Percentiles rank a stretch among this genome's conserved stretches.
Conservation (phyloP, 129 eudicot species). For the Calendula officinalis region DNA sequence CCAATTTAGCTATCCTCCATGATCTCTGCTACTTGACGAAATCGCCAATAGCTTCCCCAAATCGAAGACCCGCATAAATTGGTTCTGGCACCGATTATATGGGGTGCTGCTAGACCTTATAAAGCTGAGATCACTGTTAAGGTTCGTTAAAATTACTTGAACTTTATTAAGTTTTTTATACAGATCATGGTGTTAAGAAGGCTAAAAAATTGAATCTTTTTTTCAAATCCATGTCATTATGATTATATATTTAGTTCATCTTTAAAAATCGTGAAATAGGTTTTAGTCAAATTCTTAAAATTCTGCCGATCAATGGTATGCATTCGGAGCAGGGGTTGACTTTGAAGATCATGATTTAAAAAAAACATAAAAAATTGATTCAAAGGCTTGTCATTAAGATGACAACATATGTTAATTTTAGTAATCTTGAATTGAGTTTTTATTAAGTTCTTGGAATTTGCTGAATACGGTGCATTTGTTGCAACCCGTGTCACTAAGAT, state of each 20-base stretch:
- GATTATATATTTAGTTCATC: background rate
- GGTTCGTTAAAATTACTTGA: constrained; percentile 42
- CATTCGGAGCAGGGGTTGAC: no score
- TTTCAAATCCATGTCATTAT: background rate
- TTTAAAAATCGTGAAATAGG: no score
- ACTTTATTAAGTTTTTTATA: background rate
- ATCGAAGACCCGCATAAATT: no score
- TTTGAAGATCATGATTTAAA: constrained; percentile 4
- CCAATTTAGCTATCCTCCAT: no score
- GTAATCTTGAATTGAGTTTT: constrained; percentile 3
- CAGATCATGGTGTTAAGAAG: background rate
- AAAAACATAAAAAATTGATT: background rate
- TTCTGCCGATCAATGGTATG: no score
- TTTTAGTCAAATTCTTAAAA: no score
- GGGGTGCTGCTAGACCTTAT: constrained; percentile 87
- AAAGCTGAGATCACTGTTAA: constrained; percentile 67
- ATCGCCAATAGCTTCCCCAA: no score
- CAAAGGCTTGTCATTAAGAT: background rate
- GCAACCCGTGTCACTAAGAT: background rate
- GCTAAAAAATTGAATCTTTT: background rate
- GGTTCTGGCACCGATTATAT: constrained; percentile 40
- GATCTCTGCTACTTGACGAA: no score
- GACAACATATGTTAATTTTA: no score
- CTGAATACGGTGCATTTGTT: background rate
- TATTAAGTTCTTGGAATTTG: background rate